Percentiles rank a stretch among this genome's conserved stretches.
These are phyloP conservation scores for Lichtheimia corymbifera DNA, from an alignment of 371 early-diverging fungal species.

Conservation along the genomic window DNA sequence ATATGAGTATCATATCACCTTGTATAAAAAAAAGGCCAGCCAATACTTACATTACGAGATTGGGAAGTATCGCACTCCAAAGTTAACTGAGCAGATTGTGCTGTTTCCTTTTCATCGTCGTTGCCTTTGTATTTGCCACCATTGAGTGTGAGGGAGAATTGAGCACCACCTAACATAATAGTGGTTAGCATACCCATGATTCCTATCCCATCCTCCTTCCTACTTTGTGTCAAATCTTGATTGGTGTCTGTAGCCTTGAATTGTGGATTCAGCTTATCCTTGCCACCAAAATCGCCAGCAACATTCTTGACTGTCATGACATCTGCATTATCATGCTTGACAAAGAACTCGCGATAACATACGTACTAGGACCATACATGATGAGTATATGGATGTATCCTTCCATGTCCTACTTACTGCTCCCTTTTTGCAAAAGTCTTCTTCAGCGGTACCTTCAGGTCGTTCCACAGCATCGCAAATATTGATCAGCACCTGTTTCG, in stretches of 20 bases:
- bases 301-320: constrained; percentile 11
- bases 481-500: constrained; percentile 14
- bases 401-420: constrained; percentile 11
- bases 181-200: not conserved
- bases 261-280: constrained; percentile 15
- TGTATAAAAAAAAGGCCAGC: not conserved
- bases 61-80: constrained; percentile 21
- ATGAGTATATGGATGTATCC: not conserved
- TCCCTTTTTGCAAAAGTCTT: constrained; percentile 19
- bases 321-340: constrained; percentile 3
- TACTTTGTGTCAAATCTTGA: constrained; percentile 22
- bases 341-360: constrained; percentile 15
- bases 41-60: constrained; percentile 13
- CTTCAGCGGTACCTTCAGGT: constrained; percentile 10
- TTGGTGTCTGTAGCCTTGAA: constrained; percentile 13
- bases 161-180: constrained; percentile 11
- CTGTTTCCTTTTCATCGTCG: too few relatives aligned
- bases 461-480: constrained; percentile 17
- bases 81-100: constrained; percentile 20
- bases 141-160: constrained; percentile 15
- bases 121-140: constrained; percentile 16
- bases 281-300: constrained; percentile 14
- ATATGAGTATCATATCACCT: not conserved
- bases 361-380: constrained; percentile 10
- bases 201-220: not conserved